Base-by-base conservation (phyloP, 2,329 filamentous ascomycete genomes). In the Epichloe glyceriae region DNA sequence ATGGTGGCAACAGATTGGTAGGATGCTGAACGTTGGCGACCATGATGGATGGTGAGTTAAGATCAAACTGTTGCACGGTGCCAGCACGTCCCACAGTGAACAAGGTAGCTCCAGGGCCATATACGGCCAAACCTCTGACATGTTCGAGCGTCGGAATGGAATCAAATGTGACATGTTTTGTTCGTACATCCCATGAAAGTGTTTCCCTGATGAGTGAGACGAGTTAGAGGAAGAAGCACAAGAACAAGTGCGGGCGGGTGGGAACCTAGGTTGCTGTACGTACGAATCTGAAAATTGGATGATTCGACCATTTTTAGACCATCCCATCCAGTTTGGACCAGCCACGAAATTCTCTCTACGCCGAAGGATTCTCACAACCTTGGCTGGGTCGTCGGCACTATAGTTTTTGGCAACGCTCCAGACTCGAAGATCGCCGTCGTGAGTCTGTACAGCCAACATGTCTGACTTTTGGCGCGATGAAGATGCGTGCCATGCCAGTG, bases 221-320 rank as follows among this genome's bases (percentile, higher is more conserved):
- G 20, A 2, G 26, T 38, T 10, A 39, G 20, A 46, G 12, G 4
- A 14, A 6, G 14, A 17, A 10, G 35, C 7, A 5, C 5, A 45
- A 26, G 17, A 33, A 33, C 26, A 17, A 33, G 19, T 3, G 20
- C 12, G 14, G 15, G 14, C 2, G 7, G 14, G 17, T 37, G 30
- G 30, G 30, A 11, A 15, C n/a, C 20, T 10, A 19, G 38, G 12
- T 17, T 5, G 39, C 8, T 52, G 26, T 40, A 80, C 87, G 72
- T 74, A 95, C 90, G 84, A 82, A 68, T 96, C 88, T 5, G 87
- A 86, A 67, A 83, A 90, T 68, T 98, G 93, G 56, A 98, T 82
- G 57, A 98, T 89, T 57, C 90, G 85, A 39, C 93, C 93, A 70
- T 95, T 97, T 70, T 96, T 97, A 0, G 93, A 97, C 93, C 93